Evolutionary conservation across 371 early-diverging fungal species (phyloP), one percentile per base, ranked within the genome.

Genomic region (Saksenaea oblongispora): DNA sequence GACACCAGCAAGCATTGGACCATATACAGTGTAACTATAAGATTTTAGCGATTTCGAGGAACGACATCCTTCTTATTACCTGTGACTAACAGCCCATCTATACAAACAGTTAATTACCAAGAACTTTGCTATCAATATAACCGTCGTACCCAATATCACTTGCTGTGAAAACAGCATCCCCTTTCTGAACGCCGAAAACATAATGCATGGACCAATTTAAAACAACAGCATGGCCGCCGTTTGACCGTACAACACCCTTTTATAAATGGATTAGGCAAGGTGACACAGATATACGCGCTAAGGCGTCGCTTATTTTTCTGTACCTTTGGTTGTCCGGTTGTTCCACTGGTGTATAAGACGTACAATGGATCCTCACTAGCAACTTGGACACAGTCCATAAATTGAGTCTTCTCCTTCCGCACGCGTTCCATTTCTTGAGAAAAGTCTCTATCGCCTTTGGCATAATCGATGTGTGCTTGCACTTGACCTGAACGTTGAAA

Each of bases 41-140:
- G 34, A 36, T 4, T 18, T 58, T 22, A 17, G 15, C 36, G 18
- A 14, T 24, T 53, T 37, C n/a, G 56, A 5, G 27, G 28, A 26
- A 17, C 10, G 53, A 7, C 18, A 26, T 1, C 41, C 34, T 24
- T 3, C 8, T 27, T 27, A 56, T 17, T 86, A 80, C 70, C 67
- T 72, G 75, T 97, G 98, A 31, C 97, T 97, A 0, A 96, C 93
- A 27, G 94, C 95, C 97, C 97, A 96, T 65, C 79, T 76, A 41
- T 17, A 7, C 2, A 47, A 34, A 27, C n/a, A 17, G 34, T 1
- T 34, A 10, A 22, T 13, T 17, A n/a, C 3, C 3, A 36, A 22
- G 41, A 55, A 37, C n/a, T 39, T 1, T 11, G 3, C 39, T 1
- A n/a, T 1, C 11, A 39, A 11, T n/a, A 14, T 11, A 22, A 22